Conservation (phyloP, 306 rosid genomes). For the Mucuna pruriens region DNA sequence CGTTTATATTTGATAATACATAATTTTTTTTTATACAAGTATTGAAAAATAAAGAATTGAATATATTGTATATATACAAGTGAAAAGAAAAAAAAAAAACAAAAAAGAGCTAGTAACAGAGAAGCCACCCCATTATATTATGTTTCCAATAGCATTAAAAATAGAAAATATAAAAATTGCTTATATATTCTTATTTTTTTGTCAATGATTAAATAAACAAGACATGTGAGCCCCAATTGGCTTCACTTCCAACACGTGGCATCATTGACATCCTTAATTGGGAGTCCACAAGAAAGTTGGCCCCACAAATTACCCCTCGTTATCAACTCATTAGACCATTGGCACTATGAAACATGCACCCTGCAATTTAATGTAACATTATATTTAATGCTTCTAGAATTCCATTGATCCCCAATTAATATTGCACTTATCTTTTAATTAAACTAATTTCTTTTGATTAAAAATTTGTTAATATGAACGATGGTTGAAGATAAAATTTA, state of each 20-base stretch:
- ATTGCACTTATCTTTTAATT: not conserved
- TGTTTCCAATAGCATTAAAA: not conserved
- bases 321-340: constrained; percentile 77
- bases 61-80: not conserved
- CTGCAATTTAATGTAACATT: constrained; percentile 47
- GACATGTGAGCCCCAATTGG: constrained; percentile 79
- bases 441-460: not conserved
- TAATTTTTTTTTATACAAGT: not conserved
- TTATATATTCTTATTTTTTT: not conserved
- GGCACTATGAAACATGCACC: constrained; percentile 88
- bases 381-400: not conserved
- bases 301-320: constrained; percentile 91
- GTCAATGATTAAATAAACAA: constrained; percentile 3
- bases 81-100: not conserved
- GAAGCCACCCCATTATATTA: not conserved
- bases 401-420: not conserved
- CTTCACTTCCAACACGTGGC: constrained; percentile 99
- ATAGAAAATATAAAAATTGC: not conserved
- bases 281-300: constrained; percentile 79
- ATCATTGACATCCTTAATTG: constrained; percentile 64
- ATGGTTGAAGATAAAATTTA: not conserved
- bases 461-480: not conserved
- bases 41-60: not conserved
- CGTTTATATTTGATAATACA: not conserved
- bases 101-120: not conserved